phyloP scores from a whole-genome alignment of 1,284 basidiomycete genomes.

The Leccinum brunneo-olivaceum region DNA sequence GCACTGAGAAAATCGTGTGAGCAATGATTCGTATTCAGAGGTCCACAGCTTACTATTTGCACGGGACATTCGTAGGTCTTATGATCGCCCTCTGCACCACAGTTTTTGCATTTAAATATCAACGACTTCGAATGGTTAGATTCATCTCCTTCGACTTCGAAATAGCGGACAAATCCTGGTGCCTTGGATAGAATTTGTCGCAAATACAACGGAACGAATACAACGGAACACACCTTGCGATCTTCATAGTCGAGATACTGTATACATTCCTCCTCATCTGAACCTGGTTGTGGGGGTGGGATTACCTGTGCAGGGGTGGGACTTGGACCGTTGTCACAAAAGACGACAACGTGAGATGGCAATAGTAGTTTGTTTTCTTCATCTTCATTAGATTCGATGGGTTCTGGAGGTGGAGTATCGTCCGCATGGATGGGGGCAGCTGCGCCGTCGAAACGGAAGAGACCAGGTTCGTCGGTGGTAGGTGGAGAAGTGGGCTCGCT shows the following conservation, averaged over 20 bases:
- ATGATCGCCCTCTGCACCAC: constrained; percentile 65
- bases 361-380: constrained; percentile 38
- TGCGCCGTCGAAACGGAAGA: constrained; percentile 51
- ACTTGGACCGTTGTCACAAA: constrained; percentile 28
- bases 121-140: constrained; percentile 34
- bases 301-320: constrained; percentile 42
- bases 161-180: constrained; percentile 54
- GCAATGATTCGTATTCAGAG: constrained; percentile 1
- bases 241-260: constrained; percentile 71
- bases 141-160: constrained; percentile 41
- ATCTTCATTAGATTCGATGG: constrained; percentile 12
- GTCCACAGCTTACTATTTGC: constrained; percentile 48
- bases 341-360: constrained; percentile 59
- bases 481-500: neutral
- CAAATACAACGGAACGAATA: constrained; percentile 1
- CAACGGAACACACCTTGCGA: constrained; percentile 39
- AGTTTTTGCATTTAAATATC: constrained; percentile 62
- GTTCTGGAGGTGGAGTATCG: constrained; percentile 2
- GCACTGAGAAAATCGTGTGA: constrained; percentile 49
- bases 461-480: constrained; percentile 13
- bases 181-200: constrained; percentile 19
- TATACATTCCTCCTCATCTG: constrained; percentile 56
- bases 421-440: constrained; percentile 30
- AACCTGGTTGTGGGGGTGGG: constrained; percentile 31
- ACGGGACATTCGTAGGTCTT: constrained; percentile 58